These are phyloP conservation scores for Solanum phureja DNA, from an alignment of 257 asterid species.

Conservation along the genomic window DNA sequence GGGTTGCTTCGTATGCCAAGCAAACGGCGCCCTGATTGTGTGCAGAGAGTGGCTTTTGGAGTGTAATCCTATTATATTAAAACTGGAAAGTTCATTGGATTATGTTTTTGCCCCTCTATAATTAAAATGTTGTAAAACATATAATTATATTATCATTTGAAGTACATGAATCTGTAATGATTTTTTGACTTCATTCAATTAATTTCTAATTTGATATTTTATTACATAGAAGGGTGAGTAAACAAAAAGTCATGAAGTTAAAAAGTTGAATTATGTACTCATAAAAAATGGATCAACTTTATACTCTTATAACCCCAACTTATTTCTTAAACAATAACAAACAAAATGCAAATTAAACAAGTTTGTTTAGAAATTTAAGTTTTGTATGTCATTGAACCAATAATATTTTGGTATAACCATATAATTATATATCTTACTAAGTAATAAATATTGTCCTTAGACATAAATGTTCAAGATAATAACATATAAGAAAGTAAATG, in stretches of 20 bases:
- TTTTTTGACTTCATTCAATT: background rate
- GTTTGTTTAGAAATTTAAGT: too few species aligned
- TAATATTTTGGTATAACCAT: background rate
- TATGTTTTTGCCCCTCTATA: background rate
- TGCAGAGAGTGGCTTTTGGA: conserved; percentile 92
- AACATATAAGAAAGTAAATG: background rate
- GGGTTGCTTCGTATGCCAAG: conserved; percentile 91
- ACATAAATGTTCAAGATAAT: background rate
- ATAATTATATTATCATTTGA: too few species aligned
- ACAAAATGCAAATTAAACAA: too few species aligned
- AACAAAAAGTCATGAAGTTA: too few species aligned
- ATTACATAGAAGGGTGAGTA: background rate
- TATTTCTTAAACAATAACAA: too few species aligned
- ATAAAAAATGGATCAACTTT: background rate
- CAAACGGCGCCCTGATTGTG: conserved; percentile 89
- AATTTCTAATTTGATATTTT: background rate
- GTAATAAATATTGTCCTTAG: background rate
- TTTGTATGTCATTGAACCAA: background rate
- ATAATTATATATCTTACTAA: background rate
- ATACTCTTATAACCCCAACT: too few species aligned
- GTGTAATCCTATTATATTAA: conserved; percentile 9
- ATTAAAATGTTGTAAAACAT: too few species aligned
- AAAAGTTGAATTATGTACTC: background rate
- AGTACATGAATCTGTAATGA: background rate
- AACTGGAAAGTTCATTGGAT: background rate